These are phyloP conservation scores for Prunus mongolica DNA, from an alignment of 306 rosid genomes.

Conservation along the genomic window DNA sequence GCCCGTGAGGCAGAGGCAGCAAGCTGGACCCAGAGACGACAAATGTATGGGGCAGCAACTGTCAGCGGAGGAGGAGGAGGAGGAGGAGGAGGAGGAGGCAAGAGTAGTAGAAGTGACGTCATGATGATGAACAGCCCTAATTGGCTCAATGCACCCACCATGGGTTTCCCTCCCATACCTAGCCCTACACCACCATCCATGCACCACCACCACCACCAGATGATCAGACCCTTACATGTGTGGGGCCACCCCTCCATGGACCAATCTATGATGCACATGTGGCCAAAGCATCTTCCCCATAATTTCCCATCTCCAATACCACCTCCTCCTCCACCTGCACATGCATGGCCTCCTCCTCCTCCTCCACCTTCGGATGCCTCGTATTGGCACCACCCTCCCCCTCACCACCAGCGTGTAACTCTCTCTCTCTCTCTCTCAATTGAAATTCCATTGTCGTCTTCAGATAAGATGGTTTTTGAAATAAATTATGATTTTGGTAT, in stretches of 20 bases:
- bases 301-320: slow-evolving; percentile 26
- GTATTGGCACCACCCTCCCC: slow-evolving; percentile 47
- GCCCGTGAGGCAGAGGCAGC: slow-evolving; percentile 98
- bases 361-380: slow-evolving; percentile 51
- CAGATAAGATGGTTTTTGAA: too few relatives aligned
- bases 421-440: background rate
- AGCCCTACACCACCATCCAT: slow-evolving; percentile 13
- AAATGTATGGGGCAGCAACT: slow-evolving; percentile 34
- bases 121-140: background rate
- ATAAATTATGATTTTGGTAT: too few relatives aligned
- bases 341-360: slow-evolving; percentile 37
- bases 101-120: slow-evolving; percentile 17
- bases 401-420: slow-evolving; percentile 50
- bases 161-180: slow-evolving; percentile 63
- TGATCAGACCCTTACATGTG: slow-evolving; percentile 82
- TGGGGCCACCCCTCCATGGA: slow-evolving; percentile 92
- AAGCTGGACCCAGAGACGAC: slow-evolving; percentile 75
- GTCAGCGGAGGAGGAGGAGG: slow-evolving; percentile 5
- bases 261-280: slow-evolving; percentile 54
- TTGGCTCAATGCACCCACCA: slow-evolving; percentile 55
- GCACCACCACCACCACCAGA: slow-evolving; percentile 31
- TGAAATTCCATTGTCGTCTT: too few relatives aligned
- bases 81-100: slow-evolving; percentile 31
- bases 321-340: slow-evolving; percentile 18
- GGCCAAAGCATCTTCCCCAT: slow-evolving; percentile 55